A percentile compares a stretch with the other conserved stretches of the same genome.
Conservation (phyloP, 2,329 filamentous ascomycete genomes). For the Pyrenochaeta sp. region DNA sequence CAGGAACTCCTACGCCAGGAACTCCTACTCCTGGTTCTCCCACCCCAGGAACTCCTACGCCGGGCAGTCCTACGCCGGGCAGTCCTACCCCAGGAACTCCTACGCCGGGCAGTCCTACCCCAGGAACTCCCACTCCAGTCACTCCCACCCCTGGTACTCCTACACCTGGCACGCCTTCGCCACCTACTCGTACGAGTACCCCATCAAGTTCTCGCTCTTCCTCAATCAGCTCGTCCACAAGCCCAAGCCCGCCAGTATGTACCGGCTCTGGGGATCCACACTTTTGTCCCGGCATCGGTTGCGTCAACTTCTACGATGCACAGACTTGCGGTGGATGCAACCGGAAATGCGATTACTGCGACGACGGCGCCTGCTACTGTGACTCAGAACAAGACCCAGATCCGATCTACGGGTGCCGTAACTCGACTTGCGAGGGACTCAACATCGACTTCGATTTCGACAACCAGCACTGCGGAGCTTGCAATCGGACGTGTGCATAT, state of each 20-base stretch:
- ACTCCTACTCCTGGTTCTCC: neutral
- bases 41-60: neutral
- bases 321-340: neutral
- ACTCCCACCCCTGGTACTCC: neutral
- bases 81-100: neutral
- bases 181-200: neutral
- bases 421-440: neutral
- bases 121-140: neutral
- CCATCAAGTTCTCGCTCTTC: neutral
- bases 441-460: neutral
- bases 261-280: neutral
- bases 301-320: neutral
- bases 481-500: too few species aligned
- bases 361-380: neutral
- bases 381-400: neutral
- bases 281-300: neutral
- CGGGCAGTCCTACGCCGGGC: neutral
- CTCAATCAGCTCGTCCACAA: too few species aligned
- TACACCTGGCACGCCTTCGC: too few species aligned
- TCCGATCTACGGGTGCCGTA: neutral
- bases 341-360: neutral
- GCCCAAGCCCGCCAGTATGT: neutral
- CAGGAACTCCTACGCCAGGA: neutral
- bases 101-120: neutral
- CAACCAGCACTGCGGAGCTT: too few species aligned